Percentiles rank a stretch among this genome's conserved stretches.
These are phyloP conservation scores for Fusarium mundagurra DNA, from an alignment of 2,329 filamentous ascomycete species.

Conservation along the genomic window DNA sequence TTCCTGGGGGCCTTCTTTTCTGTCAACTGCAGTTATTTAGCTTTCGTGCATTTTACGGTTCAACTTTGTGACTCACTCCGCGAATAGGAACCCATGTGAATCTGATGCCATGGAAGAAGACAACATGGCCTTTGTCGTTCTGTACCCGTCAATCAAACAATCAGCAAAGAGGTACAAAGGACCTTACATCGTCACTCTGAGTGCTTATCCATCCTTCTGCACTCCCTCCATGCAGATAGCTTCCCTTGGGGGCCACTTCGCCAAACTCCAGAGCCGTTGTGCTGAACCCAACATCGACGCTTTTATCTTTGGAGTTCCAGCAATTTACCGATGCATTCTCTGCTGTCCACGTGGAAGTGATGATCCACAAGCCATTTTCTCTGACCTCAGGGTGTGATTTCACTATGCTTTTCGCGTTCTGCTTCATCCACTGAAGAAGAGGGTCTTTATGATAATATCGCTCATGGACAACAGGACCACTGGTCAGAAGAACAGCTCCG, in stretches of 20 bases:
- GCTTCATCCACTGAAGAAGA: not conserved
- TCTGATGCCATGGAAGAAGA: not conserved
- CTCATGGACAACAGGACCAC: not conserved
- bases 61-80: not conserved
- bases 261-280: not conserved
- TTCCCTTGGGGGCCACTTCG: not conserved
- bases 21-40: not conserved
- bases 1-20: not conserved
- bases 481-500: not conserved
- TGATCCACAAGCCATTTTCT: not conserved
- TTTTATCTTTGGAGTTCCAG: not conserved
- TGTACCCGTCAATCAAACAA: fast-evolving
- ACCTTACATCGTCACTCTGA: not conserved
- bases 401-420: not conserved
- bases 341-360: not conserved
- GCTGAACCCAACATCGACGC: not conserved
- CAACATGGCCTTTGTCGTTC: not conserved
- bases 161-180: fast-evolving
- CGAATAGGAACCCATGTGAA: not conserved
- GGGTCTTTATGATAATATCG: not conserved
- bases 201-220: not conserved
- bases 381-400: not conserved
- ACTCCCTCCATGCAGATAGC: not conserved
- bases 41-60: no score
- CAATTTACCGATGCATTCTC: not conserved